Evolutionary conservation across 345 rosid species (phyloP), one percentile per base, ranked within the genome.

Genomic region (Gossypium mustelinum): DNA sequence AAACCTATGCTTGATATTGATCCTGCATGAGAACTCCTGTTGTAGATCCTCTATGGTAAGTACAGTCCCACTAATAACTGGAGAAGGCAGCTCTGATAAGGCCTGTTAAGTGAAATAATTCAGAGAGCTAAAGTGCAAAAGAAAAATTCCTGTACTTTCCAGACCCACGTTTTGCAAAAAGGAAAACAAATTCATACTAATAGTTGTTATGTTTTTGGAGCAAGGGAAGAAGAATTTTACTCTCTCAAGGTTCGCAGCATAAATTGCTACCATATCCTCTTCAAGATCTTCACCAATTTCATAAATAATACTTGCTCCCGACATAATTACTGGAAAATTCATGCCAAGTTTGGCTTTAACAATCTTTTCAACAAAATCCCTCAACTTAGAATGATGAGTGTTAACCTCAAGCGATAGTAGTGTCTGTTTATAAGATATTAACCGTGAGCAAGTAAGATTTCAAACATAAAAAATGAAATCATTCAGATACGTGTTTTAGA

Each of bases 261-360:
- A 95, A 81, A 86, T 90, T 79, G 92, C 88, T 43, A 84, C 85
- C 98, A 84, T 83, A 63, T 78, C 87, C 62, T 77, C 85, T 54
- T 95, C 99, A 81, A 93, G 98, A 83, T 91, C 99, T 83, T 95
- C 99, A 39, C 99, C 99, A 73, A 88, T 89, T 85, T 95, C 99
- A 82, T 90, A 95, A 74, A 95, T 93, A 84, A 95, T 95, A n/a
- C 89, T 79, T 34, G 90, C 34, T 20, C 98, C 98, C 8, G 82
- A 87, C 97, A 93, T 91, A 50, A 95, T 87, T 62, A 93, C 57
- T 2, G 99, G 99, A 63, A 84, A 86, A 82, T 87, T 89, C 97
- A 95, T 95, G 70, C 97, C 96, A 48, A 93, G 97, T 87, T 93
- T 93, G 74, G 97, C 92, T 88, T 84, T 90, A 45, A 95, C 97